These are phyloP conservation scores for Ensete glaucum DNA, from an alignment of 176 grass and related monocot genomes.

Conservation along the genomic window DNA sequence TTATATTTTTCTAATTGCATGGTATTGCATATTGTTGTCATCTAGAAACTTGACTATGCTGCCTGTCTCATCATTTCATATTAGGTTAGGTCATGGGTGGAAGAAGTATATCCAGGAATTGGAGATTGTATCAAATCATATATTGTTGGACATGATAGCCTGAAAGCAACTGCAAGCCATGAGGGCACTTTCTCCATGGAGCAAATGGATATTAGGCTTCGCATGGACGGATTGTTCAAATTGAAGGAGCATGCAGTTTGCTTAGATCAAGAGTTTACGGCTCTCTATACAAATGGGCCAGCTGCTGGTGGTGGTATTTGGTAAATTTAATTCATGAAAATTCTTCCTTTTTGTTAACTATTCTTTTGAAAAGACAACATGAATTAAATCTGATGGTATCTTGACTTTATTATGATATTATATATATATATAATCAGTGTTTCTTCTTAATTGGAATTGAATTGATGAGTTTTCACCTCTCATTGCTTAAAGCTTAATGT, in stretches of 20 bases:
- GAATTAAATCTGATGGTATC: neutral
- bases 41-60: slow-evolving; percentile 2
- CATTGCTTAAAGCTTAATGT: neutral
- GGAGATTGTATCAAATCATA: slow-evolving; percentile 56
- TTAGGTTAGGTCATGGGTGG: slow-evolving; percentile 85
- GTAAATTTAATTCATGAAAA: slow-evolving; percentile 27
- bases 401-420: neutral
- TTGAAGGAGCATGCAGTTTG: slow-evolving; percentile 63
- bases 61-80: slow-evolving; percentile 6
- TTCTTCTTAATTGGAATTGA: neutral
- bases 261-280: slow-evolving; percentile 79
- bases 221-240: slow-evolving; percentile 83
- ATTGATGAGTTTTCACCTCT: neutral
- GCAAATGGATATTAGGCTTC: slow-evolving; percentile 64
- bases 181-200: slow-evolving; percentile 23
- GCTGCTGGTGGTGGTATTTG: slow-evolving; percentile 83
- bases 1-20: neutral
- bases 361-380: neutral
- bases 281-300: slow-evolving; percentile 89
- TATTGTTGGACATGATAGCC: slow-evolving; percentile 65
- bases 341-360: neutral
- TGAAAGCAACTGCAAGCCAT: slow-evolving; percentile 48
- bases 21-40: neutral
- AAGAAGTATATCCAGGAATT: slow-evolving; percentile 59
- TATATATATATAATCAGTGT: neutral